Percentiles rank a stretch among this genome's conserved stretches.
Evolutionary conservation across 805 yeast species (phyloP).

Genomic region (Candida pseudoglaebosa): DNA sequence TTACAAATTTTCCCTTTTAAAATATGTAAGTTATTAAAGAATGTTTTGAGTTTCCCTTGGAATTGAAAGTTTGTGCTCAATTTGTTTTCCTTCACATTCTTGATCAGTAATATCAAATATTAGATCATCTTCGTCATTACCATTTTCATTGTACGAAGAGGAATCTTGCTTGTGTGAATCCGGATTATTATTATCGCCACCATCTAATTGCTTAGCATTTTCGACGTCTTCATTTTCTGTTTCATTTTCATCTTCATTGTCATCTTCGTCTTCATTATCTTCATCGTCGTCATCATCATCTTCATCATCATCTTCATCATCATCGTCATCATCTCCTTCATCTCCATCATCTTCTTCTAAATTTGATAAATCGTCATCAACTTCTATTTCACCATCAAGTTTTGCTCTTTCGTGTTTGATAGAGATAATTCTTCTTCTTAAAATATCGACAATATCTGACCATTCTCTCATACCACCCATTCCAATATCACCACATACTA

Average conservation of each 20-base stretch:
- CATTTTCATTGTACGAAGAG: not conserved
- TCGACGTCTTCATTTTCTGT: slow-evolving; percentile 9
- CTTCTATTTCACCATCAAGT: slow-evolving; percentile 25
- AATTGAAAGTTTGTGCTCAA: slow-evolving; percentile 11
- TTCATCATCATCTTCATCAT: slow-evolving; percentile 28
- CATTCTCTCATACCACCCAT: slow-evolving; percentile 51
- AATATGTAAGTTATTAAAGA: slow-evolving; percentile 6
- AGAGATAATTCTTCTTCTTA: slow-evolving; percentile 30
- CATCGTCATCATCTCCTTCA: slow-evolving; percentile 37
- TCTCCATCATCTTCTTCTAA: slow-evolving; percentile 36
- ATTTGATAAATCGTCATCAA: slow-evolving; percentile 33
- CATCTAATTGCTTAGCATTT: not conserved
- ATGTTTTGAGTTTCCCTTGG: slow-evolving; percentile 17
- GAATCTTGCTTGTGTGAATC: not conserved
- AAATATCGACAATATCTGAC: slow-evolving; percentile 41
- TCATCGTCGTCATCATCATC: slow-evolving; percentile 35
- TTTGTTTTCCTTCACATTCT: slow-evolving; percentile 10
- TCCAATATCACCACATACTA: slow-evolving; percentile 47
- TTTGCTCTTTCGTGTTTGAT: slow-evolving; percentile 25
- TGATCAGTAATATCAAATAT: slow-evolving; percentile 19
- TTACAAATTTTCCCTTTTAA: not conserved
- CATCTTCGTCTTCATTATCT: slow-evolving; percentile 26
- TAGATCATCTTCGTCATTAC: slow-evolving; percentile 16
- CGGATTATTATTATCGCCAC: slow-evolving; percentile 4
- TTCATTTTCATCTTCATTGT: slow-evolving; percentile 13